Conservation (phyloP, 2,329 filamentous ascomycete genomes). For the Xylaria sp. region DNA sequence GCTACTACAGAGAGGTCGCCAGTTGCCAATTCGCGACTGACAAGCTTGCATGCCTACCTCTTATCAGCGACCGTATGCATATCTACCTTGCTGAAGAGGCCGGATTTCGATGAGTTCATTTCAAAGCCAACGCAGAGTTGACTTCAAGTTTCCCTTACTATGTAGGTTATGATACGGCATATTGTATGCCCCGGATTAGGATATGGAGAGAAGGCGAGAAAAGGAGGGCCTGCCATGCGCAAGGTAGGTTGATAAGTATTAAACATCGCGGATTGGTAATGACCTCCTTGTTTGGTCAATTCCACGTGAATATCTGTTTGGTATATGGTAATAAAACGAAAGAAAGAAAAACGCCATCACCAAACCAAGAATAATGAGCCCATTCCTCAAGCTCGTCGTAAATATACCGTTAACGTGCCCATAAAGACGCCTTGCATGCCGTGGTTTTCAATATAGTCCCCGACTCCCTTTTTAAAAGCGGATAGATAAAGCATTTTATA, state of each 20-base stretch:
- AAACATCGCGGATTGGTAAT: not conserved
- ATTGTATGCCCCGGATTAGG: not conserved
- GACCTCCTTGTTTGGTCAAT: not conserved
- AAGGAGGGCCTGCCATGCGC: not conserved
- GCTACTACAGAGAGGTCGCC: not conserved
- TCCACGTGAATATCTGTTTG: not conserved
- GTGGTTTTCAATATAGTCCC: not conserved
- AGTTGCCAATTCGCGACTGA: not conserved
- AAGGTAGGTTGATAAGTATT: not conserved
- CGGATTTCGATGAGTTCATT: not conserved
- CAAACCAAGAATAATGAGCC: not conserved
- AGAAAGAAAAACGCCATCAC: not conserved
- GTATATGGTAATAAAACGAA: not conserved
- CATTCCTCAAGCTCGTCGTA: not conserved
- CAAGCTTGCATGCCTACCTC: not conserved
- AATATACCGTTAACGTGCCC: not conserved
- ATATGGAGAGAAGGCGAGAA: not conserved
- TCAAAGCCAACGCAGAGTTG: not conserved
- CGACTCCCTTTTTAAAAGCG: not conserved
- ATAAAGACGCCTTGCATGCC: not conserved
- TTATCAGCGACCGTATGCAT: not conserved
- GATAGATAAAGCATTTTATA: not conserved
- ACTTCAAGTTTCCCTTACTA: not conserved
- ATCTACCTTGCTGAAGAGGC: not conserved
- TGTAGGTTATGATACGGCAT: not conserved